Evolutionary conservation across 768 basidiomycete species (phyloP), one percentile per base, ranked within the genome.

Genomic region (Pholiota conissans): DNA sequence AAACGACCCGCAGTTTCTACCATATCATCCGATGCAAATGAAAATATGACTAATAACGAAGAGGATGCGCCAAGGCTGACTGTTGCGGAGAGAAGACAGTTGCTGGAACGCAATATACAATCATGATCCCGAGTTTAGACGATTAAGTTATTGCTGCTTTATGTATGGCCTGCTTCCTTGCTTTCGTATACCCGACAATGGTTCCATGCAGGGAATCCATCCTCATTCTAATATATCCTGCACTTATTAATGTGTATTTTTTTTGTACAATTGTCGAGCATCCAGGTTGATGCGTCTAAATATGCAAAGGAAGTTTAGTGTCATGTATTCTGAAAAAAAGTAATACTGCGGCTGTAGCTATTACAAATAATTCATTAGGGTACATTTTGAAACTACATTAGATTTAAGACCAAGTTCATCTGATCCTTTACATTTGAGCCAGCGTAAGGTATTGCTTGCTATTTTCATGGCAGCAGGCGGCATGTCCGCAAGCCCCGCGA

Each of bases 401-500:
- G 61, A 58, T 29, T 64, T 26, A 42, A 57, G 50, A 35, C 49
- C 40, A 24, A 63, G 42, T 24, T 45, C 42, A 10, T 32, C 52
- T 1, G 45, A 52, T 49, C 58, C 55, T 16, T 61, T 55, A 16
- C 42, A 26, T 52, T 73, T 76, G 35, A 82, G 56, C 67, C 70
- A 69, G 8, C 63, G 51, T 10, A 92, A 71, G 3, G 83, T 81
- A 6, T 79, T 71, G n/a, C 72, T 71, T 0, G 92, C 93, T 14
- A 91, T 76, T 3, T 69, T 64, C 57, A 95, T 71, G 1, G 83
- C 87, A 6, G 78, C 67, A 8, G 74, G 58, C 0, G 94, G 95
- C 75, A 97, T 83, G 10, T 93, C 92, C 16, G 93, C 95, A 11
- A 96, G 72, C 46, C 88, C 83, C 9, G 95, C 95, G 27, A 95